Evolutionary conservation across 306 rosid genomes (phyloP).

Genomic region (Acacia melanoxylon): DNA sequence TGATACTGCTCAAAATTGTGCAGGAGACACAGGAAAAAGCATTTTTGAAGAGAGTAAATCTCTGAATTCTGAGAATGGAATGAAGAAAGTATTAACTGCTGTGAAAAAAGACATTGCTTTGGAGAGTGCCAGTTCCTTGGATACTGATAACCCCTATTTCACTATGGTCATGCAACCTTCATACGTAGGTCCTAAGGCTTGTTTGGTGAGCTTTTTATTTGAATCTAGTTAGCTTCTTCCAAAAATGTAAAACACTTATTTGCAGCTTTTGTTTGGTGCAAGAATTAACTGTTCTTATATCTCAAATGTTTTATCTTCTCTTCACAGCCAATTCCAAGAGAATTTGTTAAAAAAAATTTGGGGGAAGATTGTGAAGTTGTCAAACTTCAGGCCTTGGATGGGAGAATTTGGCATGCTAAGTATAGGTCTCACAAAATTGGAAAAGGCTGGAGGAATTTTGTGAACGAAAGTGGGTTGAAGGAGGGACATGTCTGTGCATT

Average conservation of each 20-base stretch:
- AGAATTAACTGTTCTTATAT: background rate
- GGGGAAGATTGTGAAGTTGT: background rate
- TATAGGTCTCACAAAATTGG: background rate
- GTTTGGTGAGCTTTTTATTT: slow-evolving; percentile 5
- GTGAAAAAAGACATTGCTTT: background rate
- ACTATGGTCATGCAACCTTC: background rate
- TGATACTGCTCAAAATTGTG: background rate
- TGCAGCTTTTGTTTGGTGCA: background rate
- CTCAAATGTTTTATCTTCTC: background rate
- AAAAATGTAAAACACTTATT: background rate
- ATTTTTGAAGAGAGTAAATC: background rate
- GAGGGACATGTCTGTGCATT: background rate
- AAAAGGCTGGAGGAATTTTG: background rate
- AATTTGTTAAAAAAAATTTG: background rate
- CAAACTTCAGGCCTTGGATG: slow-evolving; percentile 1
- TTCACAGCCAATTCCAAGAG: background rate
- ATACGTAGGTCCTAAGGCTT: background rate
- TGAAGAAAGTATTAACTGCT: background rate
- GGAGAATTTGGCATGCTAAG: background rate
- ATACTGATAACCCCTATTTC: background rate
- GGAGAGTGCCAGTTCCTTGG: background rate
- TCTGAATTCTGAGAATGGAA: background rate
- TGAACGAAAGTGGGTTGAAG: background rate
- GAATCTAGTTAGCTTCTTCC: background rate
- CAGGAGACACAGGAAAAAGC: background rate